Evolutionary conservation across 371 early-diverging fungal species (phyloP), one percentile per base, ranked within the genome.

Genomic region (Cladochytrium tenue): DNA sequence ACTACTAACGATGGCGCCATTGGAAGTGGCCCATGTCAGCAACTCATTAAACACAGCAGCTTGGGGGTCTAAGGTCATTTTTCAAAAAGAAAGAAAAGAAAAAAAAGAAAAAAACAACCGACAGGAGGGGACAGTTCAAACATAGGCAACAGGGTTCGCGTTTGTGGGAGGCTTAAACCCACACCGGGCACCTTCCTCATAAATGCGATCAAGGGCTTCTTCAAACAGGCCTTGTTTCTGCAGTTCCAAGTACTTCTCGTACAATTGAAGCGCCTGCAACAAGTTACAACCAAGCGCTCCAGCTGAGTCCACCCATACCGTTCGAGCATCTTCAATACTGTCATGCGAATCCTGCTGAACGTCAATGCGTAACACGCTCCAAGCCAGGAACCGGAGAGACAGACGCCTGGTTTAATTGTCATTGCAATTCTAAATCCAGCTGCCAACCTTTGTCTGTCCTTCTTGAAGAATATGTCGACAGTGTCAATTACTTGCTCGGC

Each of bases 301-400:
- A n/a, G n/a, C n/a, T 7, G 43, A 43, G 43, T 7, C 13, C 20
- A 20, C 20, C 43, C 79, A 68, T 84, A 88, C 90, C 31, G 93
- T 90, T 53, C 87, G 81, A 0, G 97, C 93, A 78, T 97, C 97
- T 69, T 93, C 95, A 28, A 95, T 90, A 78, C 93, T 93, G 74
- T 95, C 94, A 75, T 97, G 97, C 0, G 89, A 87, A 2, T 89
- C 88, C 1, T 83, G 82, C 67, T 97, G 97, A 70, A 97, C 93
- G 58, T 92, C 88, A 57, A 88, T 80, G 13, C 83, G 75, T n/a
- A 92, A 80, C n/a, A 95, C 64, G 71, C 88, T 89, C 95, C 96
- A 96, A 2, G 94, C 93, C 68, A 97, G 80, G 73, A 96, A 97
- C 30, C 92, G 81, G 31, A 97, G 72, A 2, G 95, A 93, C 15